Percentiles rank a stretch among this genome's conserved stretches.
Conservation (phyloP, 1,284 basidiomycete genomes). For the Vanrija humicola region DNA sequence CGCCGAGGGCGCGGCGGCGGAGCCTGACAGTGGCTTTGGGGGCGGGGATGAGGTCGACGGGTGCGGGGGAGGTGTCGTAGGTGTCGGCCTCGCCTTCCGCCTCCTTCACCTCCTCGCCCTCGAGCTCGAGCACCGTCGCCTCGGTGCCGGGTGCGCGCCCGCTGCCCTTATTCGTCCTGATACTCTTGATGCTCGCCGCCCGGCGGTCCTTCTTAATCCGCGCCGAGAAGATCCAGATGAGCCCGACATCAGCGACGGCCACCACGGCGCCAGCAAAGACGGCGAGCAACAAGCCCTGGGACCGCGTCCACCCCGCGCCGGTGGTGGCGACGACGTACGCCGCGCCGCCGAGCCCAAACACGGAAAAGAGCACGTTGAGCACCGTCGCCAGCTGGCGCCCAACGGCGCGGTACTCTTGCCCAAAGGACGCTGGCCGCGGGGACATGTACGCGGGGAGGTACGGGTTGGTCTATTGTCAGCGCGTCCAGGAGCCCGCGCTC, state of each 20-base stretch:
- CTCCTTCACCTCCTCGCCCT: constrained; percentile 1
- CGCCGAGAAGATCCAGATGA: constrained; percentile 29
- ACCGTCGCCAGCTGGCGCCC: constrained; percentile 29
- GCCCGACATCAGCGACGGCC: constrained; percentile 31
- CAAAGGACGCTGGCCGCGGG: constrained; percentile 24
- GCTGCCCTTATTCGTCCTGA: constrained; percentile 6
- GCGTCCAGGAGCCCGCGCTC: not conserved
- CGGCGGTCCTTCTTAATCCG: constrained; percentile 10
- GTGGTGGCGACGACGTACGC: constrained; percentile 33
- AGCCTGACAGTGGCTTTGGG: constrained; percentile 9
- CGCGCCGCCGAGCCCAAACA: constrained; percentile 34
- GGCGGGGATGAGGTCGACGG: not conserved
- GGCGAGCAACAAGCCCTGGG: constrained; percentile 28
- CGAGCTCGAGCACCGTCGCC: not conserved
- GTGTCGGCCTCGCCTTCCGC: not conserved
- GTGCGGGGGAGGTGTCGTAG: not conserved
- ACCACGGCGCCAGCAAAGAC: constrained; percentile 35
- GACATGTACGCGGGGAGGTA: constrained; percentile 39
- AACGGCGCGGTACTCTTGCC: constrained; percentile 30
- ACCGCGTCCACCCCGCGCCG: constrained; percentile 33
- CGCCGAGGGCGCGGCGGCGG: constrained; percentile 7
- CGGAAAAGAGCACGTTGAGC: constrained; percentile 42
- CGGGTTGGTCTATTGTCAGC: constrained; percentile 26
- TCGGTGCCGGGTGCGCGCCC: not conserved
- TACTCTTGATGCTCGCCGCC: constrained; percentile 15